Percentiles rank a stretch among this genome's conserved stretches.
These are phyloP conservation scores for Anacardium occidentale DNA, from an alignment of 345 rosid genomes.

Conservation along the genomic window DNA sequence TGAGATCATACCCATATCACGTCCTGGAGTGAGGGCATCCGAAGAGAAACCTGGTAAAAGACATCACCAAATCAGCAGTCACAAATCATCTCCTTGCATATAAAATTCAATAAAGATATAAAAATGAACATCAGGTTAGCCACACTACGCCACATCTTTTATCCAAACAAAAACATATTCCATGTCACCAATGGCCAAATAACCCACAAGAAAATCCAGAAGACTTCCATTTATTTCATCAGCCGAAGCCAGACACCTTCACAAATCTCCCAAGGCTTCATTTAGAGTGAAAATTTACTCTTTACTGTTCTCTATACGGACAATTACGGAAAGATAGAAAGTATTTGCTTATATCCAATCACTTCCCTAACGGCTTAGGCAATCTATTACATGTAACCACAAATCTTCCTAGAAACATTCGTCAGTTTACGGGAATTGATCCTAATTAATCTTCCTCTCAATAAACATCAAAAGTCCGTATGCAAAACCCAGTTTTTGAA, in stretches of 20 bases:
- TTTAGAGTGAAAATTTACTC: not conserved
- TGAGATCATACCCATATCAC: conserved; percentile 43
- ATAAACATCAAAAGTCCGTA: too few relatives aligned
- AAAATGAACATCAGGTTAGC: not conserved
- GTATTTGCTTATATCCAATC: not conserved
- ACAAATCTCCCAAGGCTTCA: not conserved
- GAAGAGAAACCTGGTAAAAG: conserved; percentile 52
- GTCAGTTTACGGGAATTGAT: not conserved
- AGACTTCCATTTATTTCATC: not conserved
- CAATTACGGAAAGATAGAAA: not conserved
- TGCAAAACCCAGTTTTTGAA: not conserved
- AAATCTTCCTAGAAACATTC: not conserved
- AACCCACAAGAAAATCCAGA: not conserved
- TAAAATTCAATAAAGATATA: not conserved
- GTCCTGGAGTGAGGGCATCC: conserved; percentile 38
- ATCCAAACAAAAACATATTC: not conserved
- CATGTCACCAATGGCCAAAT: not conserved
- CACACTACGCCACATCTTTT: not conserved
- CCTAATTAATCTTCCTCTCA: not conserved
- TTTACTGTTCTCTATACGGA: not conserved
- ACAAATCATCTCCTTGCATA: not conserved
- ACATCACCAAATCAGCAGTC: conserved; percentile 8
- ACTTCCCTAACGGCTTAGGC: too few relatives aligned
- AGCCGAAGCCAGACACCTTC: not conserved
- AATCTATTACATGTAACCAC: too few relatives aligned